These are phyloP conservation scores for Acer yangbiense DNA, from an alignment of 345 rosid species.

Conservation along the genomic window DNA sequence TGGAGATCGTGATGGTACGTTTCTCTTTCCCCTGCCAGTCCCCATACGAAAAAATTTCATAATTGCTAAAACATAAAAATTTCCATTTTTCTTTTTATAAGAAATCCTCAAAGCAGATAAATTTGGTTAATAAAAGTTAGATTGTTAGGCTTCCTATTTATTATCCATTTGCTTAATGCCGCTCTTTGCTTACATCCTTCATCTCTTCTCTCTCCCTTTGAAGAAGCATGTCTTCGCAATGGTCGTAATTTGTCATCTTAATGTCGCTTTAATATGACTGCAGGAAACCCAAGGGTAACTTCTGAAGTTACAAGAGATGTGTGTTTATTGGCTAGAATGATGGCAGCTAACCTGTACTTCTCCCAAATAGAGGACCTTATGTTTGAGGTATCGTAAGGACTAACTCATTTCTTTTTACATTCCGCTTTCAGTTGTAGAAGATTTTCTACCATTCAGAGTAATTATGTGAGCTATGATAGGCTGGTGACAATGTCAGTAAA, in stretches of 20 bases:
- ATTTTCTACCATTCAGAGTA: neutral
- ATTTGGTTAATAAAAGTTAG: neutral
- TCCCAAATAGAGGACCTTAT: conserved; percentile 98
- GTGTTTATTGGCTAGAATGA: conserved; percentile 96
- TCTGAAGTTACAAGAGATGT: conserved; percentile 99
- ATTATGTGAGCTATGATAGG: neutral
- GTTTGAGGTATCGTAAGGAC: conserved; percentile 76
- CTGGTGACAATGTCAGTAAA: neutral
- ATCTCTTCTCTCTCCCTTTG: neutral
- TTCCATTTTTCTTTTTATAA: neutral
- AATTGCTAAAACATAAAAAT: neutral
- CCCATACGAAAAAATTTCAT: neutral
- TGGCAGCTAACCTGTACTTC: conserved; percentile 97
- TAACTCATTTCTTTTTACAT: neutral
- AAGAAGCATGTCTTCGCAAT: neutral
- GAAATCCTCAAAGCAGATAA: neutral
- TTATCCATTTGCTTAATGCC: neutral
- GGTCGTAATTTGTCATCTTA: neutral
- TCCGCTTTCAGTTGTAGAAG: neutral
- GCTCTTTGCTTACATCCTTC: neutral
- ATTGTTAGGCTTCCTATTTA: neutral
- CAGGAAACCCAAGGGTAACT: conserved; percentile 98
- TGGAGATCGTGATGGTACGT: conserved; percentile 94
- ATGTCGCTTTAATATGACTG: conserved; percentile 16
- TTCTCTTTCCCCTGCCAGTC: conserved; percentile 4